Base-by-base conservation (phyloP, 1,284 basidiomycete genomes). In the Cryptococcus sp. region DNA sequence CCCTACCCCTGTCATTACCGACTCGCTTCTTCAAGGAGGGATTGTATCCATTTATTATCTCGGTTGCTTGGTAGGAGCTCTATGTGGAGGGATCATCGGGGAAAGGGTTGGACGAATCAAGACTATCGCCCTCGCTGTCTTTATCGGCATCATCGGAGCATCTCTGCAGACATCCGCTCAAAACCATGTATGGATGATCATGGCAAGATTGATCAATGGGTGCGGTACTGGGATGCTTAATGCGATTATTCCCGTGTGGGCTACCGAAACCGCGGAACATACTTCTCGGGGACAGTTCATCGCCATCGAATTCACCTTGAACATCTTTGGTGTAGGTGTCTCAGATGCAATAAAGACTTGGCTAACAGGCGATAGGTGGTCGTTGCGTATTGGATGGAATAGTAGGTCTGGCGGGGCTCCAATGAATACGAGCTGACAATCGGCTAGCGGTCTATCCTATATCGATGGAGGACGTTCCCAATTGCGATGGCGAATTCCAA, bases 171-270 rank as follows among this genome's bases (percentile, higher is more conserved):
- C 60, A 4, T 56, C 57, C 7, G 58, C 66, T 4, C 52, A 59
- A 52, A 63, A 64, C 55, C 57, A 60, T 43, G 32, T 47, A 13
- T 58, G 56, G 58, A 61, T 62, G 57, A 57, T 61, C 32, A 42
- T 52, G 13, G 68, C 64, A 3, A 56, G 68, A 31, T 49, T 73
- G n/a, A 56, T 71, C 50, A 67, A 63, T 33, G 71, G 71, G 2
- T 55, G 63, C 13, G 71, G 71, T 43, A 71, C 66, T 2, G 71
- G 71, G 4, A 56, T 60, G n/a, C 53, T 73, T 30, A 69, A 70
- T 48, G 62, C 65, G 10, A 62, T 73, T 49, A 58, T 71, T 3
- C 70, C 68, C 1, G 65, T 70, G 4, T 68, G 69, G 58, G 58
- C 58, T 5, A 66, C 67, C 10, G 71, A 73, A 49, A 59, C 64